Evolutionary conservation across 2,329 filamentous ascomycete species (phyloP), one percentile per base, ranked within the genome.

Genomic region (Ophiostoma perfectum): DNA sequence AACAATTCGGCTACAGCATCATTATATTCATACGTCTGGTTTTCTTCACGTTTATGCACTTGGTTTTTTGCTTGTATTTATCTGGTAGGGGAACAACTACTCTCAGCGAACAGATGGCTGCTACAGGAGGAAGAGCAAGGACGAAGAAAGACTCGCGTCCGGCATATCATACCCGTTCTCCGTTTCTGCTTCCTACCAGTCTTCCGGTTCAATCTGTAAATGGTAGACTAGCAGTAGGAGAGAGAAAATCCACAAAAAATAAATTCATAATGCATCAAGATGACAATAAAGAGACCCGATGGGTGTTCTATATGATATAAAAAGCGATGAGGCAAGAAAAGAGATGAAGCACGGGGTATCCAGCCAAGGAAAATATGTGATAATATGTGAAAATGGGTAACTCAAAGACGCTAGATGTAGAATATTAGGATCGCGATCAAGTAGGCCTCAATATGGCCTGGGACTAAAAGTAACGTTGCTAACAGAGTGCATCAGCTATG

Each of bases 1-100:
- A 78, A n/a, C n/a, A 4, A 3, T 39, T 55, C 49, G 18, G 12
- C n/a, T 6, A 14, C 27, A 14, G 55, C 42, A 44, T 60, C 18
- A 27, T 9, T 27, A 27, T 55, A 5, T 12, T n/a, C 49, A 18
- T 27, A 27, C 27, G 11, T 55, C 49, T 47, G 27, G 27, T 27
- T 27, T 27, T 2, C 27, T 55, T 55, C 5, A 55, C 49, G n/a
- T 11, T 27, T 36, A 55, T 55, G 49, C 49, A 55, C 27, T 55
- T 55, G 55, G n/a, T 60, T 63, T 41, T 9, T 41, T 63, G 6
- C n/a, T 41, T 41, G 42, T 42, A 42, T 18, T 4, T 18, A 8
- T 63, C 42, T 63, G 38, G 60, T 18, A 55, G 27, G 49, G 49
- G n/a, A 18, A 7, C 8, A 18, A 18, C 49, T 55, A 55, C 7